Evolutionary conservation across 2,329 filamentous ascomycete species (phyloP).

Genomic region (Neonectria sp.): DNA sequence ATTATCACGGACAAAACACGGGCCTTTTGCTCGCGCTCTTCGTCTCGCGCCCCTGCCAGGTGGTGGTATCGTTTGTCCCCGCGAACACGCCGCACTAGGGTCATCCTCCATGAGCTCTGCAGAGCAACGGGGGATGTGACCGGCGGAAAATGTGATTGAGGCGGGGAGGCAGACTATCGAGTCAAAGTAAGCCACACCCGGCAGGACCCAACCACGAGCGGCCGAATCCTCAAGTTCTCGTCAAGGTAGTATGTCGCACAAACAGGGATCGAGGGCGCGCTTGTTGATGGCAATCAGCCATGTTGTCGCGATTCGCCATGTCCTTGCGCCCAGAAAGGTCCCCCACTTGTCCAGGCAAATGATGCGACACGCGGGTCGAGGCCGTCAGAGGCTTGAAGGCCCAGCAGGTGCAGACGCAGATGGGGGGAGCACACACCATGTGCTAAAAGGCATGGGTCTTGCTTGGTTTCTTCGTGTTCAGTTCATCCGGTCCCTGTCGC

Average conservation of each 20-base stretch:
- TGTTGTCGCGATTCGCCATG: constrained; percentile 35
- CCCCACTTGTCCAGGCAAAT: constrained; percentile 43
- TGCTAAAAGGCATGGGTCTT: constrained; percentile 34
- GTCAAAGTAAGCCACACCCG: constrained; percentile 27
- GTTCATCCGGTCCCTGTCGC: constrained; percentile 39
- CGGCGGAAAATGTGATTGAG: constrained; percentile 15
- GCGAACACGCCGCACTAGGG: constrained; percentile 25
- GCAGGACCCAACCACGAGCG: constrained; percentile 12
- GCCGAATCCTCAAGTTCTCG: constrained; percentile 23
- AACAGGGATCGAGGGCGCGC: constrained; percentile 34
- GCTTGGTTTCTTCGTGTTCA: constrained; percentile 45
- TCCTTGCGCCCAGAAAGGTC: constrained; percentile 26
- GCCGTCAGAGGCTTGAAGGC: constrained; percentile 28
- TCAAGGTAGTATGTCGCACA: constrained; percentile 31
- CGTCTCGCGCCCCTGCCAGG: constrained; percentile 21
- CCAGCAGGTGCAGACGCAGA: constrained; percentile 40
- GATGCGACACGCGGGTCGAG: constrained; percentile 48
- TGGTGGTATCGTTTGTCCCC: constrained; percentile 20
- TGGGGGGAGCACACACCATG: constrained; percentile 44
- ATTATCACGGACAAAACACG: constrained; percentile 19
- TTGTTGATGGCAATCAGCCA: constrained; percentile 33
- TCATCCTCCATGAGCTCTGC: constrained; percentile 22
- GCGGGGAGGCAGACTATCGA: constrained; percentile 23
- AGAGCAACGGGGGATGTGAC: constrained; percentile 8
- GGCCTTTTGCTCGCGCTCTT: constrained; percentile 16